Base-by-base conservation (phyloP, 75 land plant genomes). In the Pinus tabuliformis region DNA sequence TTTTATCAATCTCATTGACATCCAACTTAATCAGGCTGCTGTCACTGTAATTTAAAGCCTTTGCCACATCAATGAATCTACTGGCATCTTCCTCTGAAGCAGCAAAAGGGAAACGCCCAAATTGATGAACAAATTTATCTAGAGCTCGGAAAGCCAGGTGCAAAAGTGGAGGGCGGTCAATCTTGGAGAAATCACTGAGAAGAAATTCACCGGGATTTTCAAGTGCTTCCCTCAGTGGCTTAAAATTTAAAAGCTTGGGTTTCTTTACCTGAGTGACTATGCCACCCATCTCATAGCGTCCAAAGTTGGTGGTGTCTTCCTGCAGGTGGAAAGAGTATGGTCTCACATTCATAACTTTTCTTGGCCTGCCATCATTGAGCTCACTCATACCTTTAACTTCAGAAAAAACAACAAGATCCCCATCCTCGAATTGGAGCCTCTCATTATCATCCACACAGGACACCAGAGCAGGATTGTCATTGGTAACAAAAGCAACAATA, bases 201-300 rank as follows among this genome's bases (percentile, higher is more conserved):
- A 96, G 90, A 65, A 90, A 96, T 59, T 96, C 95, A 0, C 99
- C 97, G 57, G 97, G 99, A 56, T 89, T 89, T n/a, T 76, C 74
- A 0, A 96, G 74, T 45, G 97, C 92, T 72, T 90, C 93, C 56
- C 75, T 77, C 30, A 96, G 70, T 33, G 95, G 83, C 60, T 86
- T 92, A 79, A 96, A 94, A 13, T 90, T 82, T 70, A 96, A 73
- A 57, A 90, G 82, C 82, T 94, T 96, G 4, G 95, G 97, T 76
- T 87, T 90, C 78, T 96, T 96, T 15, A 94, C 95, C 82, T 94
- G 99, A 3, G 97, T 94, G 22, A 96, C 99, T 63, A 96, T 96
- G 24, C 99, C 99, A 72, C 99, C 97, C 73, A 3, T 87, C 74
- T 76, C 83, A 73, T 96, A 94, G 9, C 78, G 21, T 54, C 92